Conservation (phyloP, 805 yeast species). For the Maudiozyma pseudohumilis region DNA sequence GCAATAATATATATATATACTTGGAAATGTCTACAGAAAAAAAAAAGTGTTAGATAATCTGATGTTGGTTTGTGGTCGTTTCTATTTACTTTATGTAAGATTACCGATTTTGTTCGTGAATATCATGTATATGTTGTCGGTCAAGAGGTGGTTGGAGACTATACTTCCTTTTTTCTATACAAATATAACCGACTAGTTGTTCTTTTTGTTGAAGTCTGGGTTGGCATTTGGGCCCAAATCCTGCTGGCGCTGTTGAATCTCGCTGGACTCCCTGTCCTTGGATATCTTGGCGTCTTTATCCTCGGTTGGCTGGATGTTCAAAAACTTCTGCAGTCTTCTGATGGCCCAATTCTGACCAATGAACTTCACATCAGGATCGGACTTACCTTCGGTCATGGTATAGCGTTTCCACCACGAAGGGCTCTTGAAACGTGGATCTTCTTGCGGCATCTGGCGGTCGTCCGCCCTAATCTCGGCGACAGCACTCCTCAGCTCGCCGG, state of each 20-base stretch:
- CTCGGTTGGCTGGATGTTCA: slow-evolving; percentile 20
- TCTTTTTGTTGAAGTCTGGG: background rate
- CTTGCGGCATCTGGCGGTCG: slow-evolving; percentile 39
- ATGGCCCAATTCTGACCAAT: slow-evolving; percentile 81
- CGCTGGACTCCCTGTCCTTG: slow-evolving; percentile 2
- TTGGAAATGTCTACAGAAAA: too few species aligned
- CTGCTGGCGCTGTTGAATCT: background rate
- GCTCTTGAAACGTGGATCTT: slow-evolving; percentile 57
- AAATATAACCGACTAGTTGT: too few species aligned
- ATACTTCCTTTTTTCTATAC: too few species aligned
- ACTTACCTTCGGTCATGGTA: slow-evolving; percentile 53
- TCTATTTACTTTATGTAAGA: background rate
- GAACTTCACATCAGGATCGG: slow-evolving; percentile 60
- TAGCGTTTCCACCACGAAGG: slow-evolving; percentile 69
- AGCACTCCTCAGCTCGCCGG: slow-evolving; percentile 54
- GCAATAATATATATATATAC: background rate
- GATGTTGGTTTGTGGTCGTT: too few species aligned
- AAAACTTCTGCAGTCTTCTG: slow-evolving; percentile 48
- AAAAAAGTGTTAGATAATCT: too few species aligned
- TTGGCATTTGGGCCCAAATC: background rate
- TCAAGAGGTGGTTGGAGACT: background rate
- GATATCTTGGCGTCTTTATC: background rate
- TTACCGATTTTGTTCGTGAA: background rate
- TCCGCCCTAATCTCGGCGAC: slow-evolving; percentile 41
- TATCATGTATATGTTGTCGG: background rate